Percentiles rank a stretch among this genome's conserved stretches.
phyloP scores from a whole-genome alignment of 2,329 filamentous ascomycete species.

The Cordyceps cicadae region DNA sequence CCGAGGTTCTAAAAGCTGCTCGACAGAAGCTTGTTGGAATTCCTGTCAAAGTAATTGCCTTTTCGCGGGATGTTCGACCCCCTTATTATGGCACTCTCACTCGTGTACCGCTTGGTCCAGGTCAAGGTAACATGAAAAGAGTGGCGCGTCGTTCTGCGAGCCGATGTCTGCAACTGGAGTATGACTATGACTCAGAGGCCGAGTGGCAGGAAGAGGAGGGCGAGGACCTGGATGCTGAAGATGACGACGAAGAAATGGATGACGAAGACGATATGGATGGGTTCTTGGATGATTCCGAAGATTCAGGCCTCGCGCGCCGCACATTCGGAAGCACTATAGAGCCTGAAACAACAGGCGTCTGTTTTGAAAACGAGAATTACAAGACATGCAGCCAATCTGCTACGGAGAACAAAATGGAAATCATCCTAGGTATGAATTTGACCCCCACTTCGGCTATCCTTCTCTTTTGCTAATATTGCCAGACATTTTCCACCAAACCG shows the following conservation, averaged over 20 bases:
- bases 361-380: constrained; percentile 60
- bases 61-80: constrained; percentile 57
- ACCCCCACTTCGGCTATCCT: not conserved
- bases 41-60: constrained; percentile 55
- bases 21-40: constrained; percentile 40
- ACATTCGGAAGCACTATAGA: constrained; percentile 62
- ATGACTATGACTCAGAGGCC: constrained; percentile 79
- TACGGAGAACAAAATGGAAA: constrained; percentile 62
- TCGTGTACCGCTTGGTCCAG: constrained; percentile 41
- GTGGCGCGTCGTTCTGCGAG: constrained; percentile 47
- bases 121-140: constrained; percentile 36
- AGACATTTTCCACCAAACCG: constrained; percentile 33
- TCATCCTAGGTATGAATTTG: constrained; percentile 56
- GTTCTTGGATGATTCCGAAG: constrained; percentile 83
- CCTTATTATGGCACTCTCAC: constrained; percentile 69
- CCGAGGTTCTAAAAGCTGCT: constrained; percentile 24
- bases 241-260: constrained; percentile 60
- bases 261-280: constrained; percentile 82
- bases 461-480: not conserved
- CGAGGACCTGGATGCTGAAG: constrained; percentile 60
- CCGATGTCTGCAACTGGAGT: constrained; percentile 57
- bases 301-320: constrained; percentile 47
- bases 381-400: constrained; percentile 40
- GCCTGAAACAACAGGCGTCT: constrained; percentile 70
- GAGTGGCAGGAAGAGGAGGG: constrained; percentile 75